Percentiles rank a stretch among this genome's conserved stretches.
phyloP scores from a whole-genome alignment of 73 alveolate species.

The Uronychia binucleata region DNA sequence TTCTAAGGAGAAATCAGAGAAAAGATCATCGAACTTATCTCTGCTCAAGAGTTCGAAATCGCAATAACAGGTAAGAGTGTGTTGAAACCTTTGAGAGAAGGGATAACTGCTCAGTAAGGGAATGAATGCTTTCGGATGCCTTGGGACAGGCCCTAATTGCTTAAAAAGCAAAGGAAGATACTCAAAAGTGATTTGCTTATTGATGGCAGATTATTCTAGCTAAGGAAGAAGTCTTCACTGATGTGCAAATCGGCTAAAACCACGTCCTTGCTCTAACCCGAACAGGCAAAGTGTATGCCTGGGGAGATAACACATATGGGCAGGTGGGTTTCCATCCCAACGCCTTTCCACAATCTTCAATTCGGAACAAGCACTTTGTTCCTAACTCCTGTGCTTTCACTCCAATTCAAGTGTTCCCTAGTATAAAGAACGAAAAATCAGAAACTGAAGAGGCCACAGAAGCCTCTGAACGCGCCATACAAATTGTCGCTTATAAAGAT shows the following conservation, averaged over 20 bases:
- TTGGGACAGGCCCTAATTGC: neutral
- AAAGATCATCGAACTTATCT: neutral
- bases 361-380: neutral
- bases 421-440: neutral
- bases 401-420: neutral
- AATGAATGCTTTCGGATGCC: neutral
- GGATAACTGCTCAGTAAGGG: neutral
- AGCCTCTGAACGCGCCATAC: neutral
- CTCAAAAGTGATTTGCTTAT: neutral
- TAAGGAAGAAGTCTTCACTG: neutral
- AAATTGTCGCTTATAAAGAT: constrained; percentile 3
- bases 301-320: constrained; percentile 18
- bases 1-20: neutral
- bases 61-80: neutral
- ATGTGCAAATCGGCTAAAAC: constrained; percentile 8
- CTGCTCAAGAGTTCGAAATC: neutral
- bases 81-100: neutral
- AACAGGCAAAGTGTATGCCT: constrained; percentile 20
- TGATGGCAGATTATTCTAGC: too few species aligned
- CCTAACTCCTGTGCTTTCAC: neutral
- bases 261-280: constrained; percentile 22
- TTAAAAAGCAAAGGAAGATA: neutral
- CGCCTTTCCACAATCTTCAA: neutral
- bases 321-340: constrained; percentile 21
- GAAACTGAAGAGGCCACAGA: neutral